phyloP scores from a whole-genome alignment of 108 stramenopile genomes.

The Cyclostephanos tholiformis region DNA sequence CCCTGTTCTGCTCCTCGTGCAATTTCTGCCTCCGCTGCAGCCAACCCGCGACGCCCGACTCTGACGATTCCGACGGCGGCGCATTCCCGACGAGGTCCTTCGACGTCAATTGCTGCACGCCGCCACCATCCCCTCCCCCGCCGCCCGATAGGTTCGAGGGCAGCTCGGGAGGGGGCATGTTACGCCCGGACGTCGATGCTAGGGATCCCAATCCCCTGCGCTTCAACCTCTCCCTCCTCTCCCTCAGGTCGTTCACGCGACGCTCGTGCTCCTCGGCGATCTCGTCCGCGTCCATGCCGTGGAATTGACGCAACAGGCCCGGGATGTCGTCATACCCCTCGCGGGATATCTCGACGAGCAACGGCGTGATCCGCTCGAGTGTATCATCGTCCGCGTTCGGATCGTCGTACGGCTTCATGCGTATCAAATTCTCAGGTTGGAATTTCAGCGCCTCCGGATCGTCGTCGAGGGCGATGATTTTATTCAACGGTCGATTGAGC shows the following conservation, averaged over 20 bases:
- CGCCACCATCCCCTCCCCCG: constrained; percentile 4
- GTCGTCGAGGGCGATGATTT: constrained; percentile 94
- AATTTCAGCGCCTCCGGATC: constrained; percentile 83
- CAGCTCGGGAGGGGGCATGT: constrained; percentile 70
- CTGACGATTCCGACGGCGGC: constrained; percentile 43
- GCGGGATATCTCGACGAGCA: constrained; percentile 85
- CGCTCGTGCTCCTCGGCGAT: constrained; percentile 88
- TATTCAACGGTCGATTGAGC: constrained; percentile 88
- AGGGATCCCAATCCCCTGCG: constrained; percentile 74
- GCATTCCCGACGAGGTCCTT: constrained; percentile 87
- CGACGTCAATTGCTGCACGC: constrained; percentile 62
- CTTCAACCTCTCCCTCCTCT: constrained; percentile 47
- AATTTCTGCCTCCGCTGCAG: constrained; percentile 80
- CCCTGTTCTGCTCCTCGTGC: constrained; percentile 78
- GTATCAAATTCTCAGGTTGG: constrained; percentile 93
- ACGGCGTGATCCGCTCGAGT: constrained; percentile 81
- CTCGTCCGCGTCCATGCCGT: constrained; percentile 86
- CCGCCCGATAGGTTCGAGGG: constrained; percentile 43
- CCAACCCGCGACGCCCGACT: constrained; percentile 70
- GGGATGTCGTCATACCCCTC: constrained; percentile 84
- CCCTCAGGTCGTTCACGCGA: constrained; percentile 59
- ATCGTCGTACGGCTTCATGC: constrained; percentile 92
- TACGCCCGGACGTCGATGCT: constrained; percentile 43
- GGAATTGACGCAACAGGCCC: constrained; percentile 64
- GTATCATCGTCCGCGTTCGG: constrained; percentile 79